phyloP scores from a whole-genome alignment of 805 yeast genomes.

The Metschnikowia orientalis region DNA sequence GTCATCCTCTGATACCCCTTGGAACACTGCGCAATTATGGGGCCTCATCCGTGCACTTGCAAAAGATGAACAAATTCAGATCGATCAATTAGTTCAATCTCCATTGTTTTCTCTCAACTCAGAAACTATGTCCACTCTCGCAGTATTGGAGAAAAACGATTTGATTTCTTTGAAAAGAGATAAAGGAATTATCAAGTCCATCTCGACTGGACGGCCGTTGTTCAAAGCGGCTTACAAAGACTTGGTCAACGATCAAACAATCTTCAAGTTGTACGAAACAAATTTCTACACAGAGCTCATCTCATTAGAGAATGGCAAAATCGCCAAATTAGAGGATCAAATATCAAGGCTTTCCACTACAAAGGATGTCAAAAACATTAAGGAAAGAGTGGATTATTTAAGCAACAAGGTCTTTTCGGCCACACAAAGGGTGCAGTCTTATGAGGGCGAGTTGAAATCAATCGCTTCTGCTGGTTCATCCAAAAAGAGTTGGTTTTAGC shows the following conservation, averaged over 20 bases:
- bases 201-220: conserved; percentile 81
- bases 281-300: conserved; percentile 53
- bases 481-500: conserved; percentile 14
- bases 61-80: conserved; percentile 40
- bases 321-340: conserved; percentile 67
- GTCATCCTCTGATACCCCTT: conserved; percentile 36
- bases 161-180: conserved; percentile 67
- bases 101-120: conserved; percentile 59
- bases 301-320: conserved; percentile 55
- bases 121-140: conserved; percentile 43
- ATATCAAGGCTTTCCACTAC: conserved; percentile 52
- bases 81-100: conserved; percentile 48
- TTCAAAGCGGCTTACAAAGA: conserved; percentile 73
- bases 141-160: conserved; percentile 75
- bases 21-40: conserved; percentile 87
- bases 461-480: conserved; percentile 12
- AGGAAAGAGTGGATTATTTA: conserved; percentile 60
- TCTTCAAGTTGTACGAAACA: conserved; percentile 61
- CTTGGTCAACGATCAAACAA: conserved; percentile 52
- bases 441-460: conserved; percentile 27
- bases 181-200: conserved; percentile 64
- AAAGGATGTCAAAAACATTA: conserved; percentile 50
- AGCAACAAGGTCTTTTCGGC: conserved; percentile 61
- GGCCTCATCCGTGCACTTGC: conserved; percentile 64
- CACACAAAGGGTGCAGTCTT: conserved; percentile 39